Percentiles rank a stretch among this genome's conserved stretches.
Conservation (phyloP, 163 green algal species). For the Prototheca wickerhamii region DNA sequence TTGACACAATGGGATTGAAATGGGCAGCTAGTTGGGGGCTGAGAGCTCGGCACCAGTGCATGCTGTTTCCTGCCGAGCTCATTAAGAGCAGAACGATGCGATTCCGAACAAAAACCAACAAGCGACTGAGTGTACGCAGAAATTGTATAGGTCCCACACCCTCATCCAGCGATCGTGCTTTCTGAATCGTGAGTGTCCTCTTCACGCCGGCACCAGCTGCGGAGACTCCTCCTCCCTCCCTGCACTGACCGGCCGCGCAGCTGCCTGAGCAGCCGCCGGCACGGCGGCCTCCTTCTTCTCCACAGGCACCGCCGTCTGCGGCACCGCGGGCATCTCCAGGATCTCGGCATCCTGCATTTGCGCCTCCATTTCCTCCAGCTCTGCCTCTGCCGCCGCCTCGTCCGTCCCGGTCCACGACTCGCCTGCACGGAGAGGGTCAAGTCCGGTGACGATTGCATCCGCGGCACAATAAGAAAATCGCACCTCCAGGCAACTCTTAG, state of each 20-base stretch:
- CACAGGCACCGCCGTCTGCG: no score
- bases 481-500: not conserved
- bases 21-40: no score
- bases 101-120: no score
- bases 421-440: not conserved
- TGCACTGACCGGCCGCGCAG: no score
- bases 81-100: not conserved
- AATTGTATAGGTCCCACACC: no score
- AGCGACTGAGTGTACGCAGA: no score
- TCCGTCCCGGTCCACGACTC: conserved; percentile 20
- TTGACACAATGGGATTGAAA: no score
- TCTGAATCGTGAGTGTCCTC: no score
- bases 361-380: conserved; percentile 28
- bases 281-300: not conserved
- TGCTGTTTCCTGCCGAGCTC: not conserved
- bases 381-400: conserved; percentile 18
- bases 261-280: not conserved
- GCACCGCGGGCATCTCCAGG: conserved; percentile 15
- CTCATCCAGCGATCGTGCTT: no score
- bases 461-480: not conserved
- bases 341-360: conserved; percentile 15
- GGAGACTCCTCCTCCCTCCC: not conserved
- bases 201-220: no score
- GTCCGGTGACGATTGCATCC: not conserved
- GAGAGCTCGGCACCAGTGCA: no score